Conservation (phyloP, 352 stramenopile species). For the Globisporangium canariense region DNA sequence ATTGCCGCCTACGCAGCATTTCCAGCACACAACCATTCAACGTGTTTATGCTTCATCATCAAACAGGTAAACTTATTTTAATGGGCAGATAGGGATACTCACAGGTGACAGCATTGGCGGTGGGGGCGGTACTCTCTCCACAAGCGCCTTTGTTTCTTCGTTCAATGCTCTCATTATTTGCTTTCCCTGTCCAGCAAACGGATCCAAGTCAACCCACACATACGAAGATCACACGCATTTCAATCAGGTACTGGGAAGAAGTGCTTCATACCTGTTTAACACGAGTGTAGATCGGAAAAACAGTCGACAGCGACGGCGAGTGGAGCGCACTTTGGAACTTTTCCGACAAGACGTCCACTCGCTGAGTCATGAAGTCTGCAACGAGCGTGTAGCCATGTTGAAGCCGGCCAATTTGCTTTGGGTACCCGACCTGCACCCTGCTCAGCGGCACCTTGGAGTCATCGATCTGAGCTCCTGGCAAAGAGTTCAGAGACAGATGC, state of each 20-base stretch:
- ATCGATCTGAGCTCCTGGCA: background rate
- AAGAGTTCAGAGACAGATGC: conserved; percentile 27
- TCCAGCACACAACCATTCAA: background rate
- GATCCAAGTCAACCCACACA: background rate
- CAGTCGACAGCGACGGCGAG: conserved; percentile 29
- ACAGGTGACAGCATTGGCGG: conserved; percentile 30
- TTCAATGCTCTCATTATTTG: conserved; percentile 38
- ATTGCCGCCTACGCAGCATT: conserved; percentile 20
- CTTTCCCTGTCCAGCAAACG: conserved; percentile 28
- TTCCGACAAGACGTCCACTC: conserved; percentile 24
- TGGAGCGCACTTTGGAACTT: conserved; percentile 27
- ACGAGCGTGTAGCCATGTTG: conserved; percentile 30
- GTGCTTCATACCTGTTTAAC: conserved; percentile 37
- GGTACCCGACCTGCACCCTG: conserved; percentile 32
- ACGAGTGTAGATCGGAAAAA: conserved; percentile 48
- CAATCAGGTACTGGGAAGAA: too few species aligned
- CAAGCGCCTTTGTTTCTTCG: conserved; percentile 27
- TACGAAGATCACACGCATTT: background rate
- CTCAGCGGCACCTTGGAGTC: conserved; percentile 1
- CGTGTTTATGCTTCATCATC: background rate
- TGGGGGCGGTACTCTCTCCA: conserved; percentile 22
- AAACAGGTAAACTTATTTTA: background rate
- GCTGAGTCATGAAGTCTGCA: conserved; percentile 29
- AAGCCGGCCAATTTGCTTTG: conserved; percentile 33
- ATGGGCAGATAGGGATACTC: background rate